Evolutionary conservation across 179 eudicot species (phyloP), one percentile per base, ranked within the genome.

Genomic region (Actinidia polygama): DNA sequence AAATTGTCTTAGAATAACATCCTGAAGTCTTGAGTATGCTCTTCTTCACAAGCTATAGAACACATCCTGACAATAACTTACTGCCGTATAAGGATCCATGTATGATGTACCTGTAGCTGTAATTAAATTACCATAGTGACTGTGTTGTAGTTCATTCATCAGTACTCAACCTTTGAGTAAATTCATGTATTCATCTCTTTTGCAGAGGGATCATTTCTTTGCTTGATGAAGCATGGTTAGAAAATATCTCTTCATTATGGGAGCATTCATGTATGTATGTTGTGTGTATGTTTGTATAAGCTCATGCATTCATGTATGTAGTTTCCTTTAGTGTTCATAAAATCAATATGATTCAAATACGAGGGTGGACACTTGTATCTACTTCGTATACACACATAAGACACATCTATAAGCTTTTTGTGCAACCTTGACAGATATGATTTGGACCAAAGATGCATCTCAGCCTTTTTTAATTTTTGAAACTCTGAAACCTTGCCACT

Each of bases 141-240:
- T 70, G 49, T 7, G 1, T 80, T 55, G 67, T 21, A n/a, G 7
- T 15, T 57, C 55, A n/a, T 63, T 44, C 9, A 55, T 80, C 21
- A 12, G 14, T 44, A 73, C 62, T 73, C 80, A 70, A 23, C 19
- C 30, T 55, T 80, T 26, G 10, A 59, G 78, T 73, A 7, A 72
- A 18, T 80, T 68, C 21, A 18, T 71, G 21, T 21, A 23, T 74
- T 64, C 75, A 66, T 76, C 40, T 85, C 80, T 64, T 80, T 70
- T 89, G 89, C 93, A 94, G 98, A 82, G 98, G 98, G 76, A 91
- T 94, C 54, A 80, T 94, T 88, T 92, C 98, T 70, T 85, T 94
- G 87, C 98, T 94, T 81, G 98, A 94, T 89, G 98, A 94, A 85
- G 98, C 98, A 79, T 94, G 98, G 98, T 94, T 85, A 81, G 92